phyloP scores from a whole-genome alignment of 768 basidiomycete species.

The Lactarius akahatsu region DNA sequence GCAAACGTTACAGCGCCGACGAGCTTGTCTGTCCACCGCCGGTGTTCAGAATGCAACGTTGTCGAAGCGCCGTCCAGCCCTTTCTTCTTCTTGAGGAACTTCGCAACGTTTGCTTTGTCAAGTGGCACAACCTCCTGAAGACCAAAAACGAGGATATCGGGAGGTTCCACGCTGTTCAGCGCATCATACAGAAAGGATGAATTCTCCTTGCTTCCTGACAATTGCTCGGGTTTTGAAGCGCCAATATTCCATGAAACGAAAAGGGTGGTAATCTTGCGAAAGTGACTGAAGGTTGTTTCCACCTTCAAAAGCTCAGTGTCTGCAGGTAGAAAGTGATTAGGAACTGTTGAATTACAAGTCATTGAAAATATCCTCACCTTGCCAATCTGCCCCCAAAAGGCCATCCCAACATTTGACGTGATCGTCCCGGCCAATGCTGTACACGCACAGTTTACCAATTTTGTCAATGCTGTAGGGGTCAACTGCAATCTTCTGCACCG shows the following conservation, averaged over 20 bases:
- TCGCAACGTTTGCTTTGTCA: conserved; percentile 94
- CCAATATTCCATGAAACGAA: conserved; percentile 94
- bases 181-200: conserved; percentile 76
- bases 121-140: conserved; percentile 97
- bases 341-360: neutral
- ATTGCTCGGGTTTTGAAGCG: conserved; percentile 75
- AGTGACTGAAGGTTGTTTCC: conserved; percentile 75
- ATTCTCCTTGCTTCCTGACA: conserved; percentile 68
- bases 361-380: conserved; percentile 55
- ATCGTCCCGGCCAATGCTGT: conserved; percentile 75
- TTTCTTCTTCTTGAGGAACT: conserved; percentile 73
- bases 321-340: conserved; percentile 34
- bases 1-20: conserved; percentile 66
- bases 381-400: conserved; percentile 77
- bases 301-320: conserved; percentile 74
- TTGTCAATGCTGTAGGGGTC: conserved; percentile 76
- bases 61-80: conserved; percentile 65
- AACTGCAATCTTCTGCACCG: conserved; percentile 62
- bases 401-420: conserved; percentile 87
- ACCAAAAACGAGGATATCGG: conserved; percentile 91
- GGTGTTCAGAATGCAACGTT: conserved; percentile 84
- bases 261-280: conserved; percentile 73
- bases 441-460: conserved; percentile 64
- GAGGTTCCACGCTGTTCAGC: conserved; percentile 65
- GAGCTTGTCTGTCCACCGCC: conserved; percentile 84